phyloP scores from a whole-genome alignment of 305 asterid species.

The Stenogyne calaminthoides region DNA sequence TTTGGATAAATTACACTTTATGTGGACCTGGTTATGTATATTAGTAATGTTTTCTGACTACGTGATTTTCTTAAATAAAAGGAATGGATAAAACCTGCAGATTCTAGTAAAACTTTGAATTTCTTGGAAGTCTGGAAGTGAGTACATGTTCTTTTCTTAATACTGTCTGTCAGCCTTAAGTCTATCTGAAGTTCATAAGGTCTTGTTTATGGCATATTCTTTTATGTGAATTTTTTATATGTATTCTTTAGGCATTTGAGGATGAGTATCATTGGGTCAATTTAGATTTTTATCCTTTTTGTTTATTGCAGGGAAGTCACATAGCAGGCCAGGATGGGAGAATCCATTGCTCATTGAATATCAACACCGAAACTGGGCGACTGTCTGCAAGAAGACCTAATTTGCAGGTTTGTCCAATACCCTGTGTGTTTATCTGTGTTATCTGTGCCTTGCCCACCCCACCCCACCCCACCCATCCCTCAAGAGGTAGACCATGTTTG shows the following conservation, averaged over 20 bases:
- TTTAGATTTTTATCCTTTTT: slow-evolving; percentile 11
- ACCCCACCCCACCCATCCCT: too few relatives aligned
- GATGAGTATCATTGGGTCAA: background rate
- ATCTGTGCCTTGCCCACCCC: too few relatives aligned
- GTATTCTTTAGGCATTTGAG: background rate
- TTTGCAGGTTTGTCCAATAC: slow-evolving; percentile 71
- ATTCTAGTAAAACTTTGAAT: background rate
- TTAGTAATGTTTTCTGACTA: background rate
- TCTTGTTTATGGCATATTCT: slow-evolving; percentile 11
- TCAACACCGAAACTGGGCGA: slow-evolving; percentile 98
- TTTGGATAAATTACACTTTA: background rate
- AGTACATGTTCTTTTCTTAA: too few relatives aligned
- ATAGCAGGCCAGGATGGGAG: slow-evolving; percentile 86
- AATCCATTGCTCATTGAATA: slow-evolving; percentile 94
- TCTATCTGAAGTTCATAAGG: background rate
- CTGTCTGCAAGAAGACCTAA: slow-evolving; percentile 98
- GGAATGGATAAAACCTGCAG: background rate
- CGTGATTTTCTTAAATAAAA: background rate
- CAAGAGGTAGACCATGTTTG: too few relatives aligned
- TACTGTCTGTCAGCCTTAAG: background rate
- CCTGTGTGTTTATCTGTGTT: slow-evolving; percentile 11
- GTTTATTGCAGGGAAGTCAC: slow-evolving; percentile 65
- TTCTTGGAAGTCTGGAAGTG: background rate
- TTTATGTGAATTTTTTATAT: background rate
- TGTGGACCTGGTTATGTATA: background rate